Conservation (phyloP, 805 yeast genomes). For the Hyphopichia homilentoma region DNA sequence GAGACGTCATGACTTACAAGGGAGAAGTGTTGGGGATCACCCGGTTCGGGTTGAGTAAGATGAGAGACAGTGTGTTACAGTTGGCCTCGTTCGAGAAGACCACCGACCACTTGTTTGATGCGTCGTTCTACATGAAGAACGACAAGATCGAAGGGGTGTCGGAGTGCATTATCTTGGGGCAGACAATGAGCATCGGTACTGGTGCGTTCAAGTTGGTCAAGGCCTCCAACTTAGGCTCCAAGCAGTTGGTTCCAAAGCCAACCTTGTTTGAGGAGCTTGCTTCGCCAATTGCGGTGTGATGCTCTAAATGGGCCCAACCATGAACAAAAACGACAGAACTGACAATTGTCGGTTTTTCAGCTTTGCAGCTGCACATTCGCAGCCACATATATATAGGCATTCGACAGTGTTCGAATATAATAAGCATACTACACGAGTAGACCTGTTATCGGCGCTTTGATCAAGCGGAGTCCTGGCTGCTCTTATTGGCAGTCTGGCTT, state of each 20-base stretch:
- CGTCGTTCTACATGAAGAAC: slow-evolving; percentile 95
- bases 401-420: too few relatives aligned
- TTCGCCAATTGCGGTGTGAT: too few relatives aligned
- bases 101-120: slow-evolving; percentile 96
- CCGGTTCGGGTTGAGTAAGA: slow-evolving; percentile 94
- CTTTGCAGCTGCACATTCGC: too few relatives aligned
- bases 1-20: slow-evolving; percentile 98
- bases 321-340: background rate
- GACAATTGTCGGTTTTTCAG: background rate
- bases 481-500: too few relatives aligned
- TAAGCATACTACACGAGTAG: too few relatives aligned
- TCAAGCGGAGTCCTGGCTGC: too few relatives aligned
- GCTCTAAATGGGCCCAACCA: too few relatives aligned
- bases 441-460: too few relatives aligned
- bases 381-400: too few relatives aligned
- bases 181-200: slow-evolving; percentile 96
- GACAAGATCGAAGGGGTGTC: slow-evolving; percentile 97
- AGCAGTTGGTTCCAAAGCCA: slow-evolving; percentile 39
- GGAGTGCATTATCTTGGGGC: slow-evolving; percentile 96
- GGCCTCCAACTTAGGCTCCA: slow-evolving; percentile 43
- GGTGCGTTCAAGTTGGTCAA: slow-evolving; percentile 89
- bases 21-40: slow-evolving; percentile 98
- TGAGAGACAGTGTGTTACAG: slow-evolving; percentile 97
- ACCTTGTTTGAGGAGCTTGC: slow-evolving; percentile 47
- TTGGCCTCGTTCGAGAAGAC: slow-evolving; percentile 97